These are phyloP conservation scores for Secale cereale DNA, from an alignment of 176 grass and related monocot genomes.

Conservation along the genomic window DNA sequence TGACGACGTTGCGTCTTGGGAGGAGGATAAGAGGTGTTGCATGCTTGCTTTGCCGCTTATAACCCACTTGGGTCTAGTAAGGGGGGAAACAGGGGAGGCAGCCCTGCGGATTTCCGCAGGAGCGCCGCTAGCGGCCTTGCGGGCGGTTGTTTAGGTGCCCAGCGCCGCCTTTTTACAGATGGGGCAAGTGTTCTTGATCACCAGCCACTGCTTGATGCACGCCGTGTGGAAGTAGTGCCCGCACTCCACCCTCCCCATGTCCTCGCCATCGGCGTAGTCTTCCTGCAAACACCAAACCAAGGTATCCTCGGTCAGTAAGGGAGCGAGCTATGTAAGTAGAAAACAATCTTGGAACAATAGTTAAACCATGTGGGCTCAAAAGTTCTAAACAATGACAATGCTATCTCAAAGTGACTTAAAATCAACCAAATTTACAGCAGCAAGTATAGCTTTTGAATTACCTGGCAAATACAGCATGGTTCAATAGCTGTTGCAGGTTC, in stretches of 20 bases:
- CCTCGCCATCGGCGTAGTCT: conserved; percentile 59
- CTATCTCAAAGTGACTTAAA: not conserved
- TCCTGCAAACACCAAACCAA: conserved; percentile 42
- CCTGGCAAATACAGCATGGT: conserved; percentile 85
- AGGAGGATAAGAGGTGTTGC: conserved; percentile 6
- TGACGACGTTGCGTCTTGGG: not conserved
- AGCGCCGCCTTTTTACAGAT: conserved; percentile 77
- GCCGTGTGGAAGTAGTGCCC: conserved; percentile 68
- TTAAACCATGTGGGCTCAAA: not conserved
- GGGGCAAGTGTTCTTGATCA: conserved; percentile 80
- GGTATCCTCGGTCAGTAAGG: not conserved
- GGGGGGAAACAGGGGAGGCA: not conserved
- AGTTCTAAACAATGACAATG: not conserved
- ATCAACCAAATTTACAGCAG: not conserved
- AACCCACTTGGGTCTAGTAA: conserved; percentile 9
- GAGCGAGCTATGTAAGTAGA: not conserved
- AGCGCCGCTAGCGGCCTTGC: not conserved
- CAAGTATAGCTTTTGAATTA: conserved; percentile 12
- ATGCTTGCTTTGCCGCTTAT: conserved; percentile 6
- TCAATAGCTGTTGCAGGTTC: conserved; percentile 43
- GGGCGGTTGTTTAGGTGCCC: conserved; percentile 23
- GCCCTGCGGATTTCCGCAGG: not conserved
- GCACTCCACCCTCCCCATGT: conserved; percentile 68
- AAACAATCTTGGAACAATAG: not conserved
- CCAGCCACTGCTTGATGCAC: conserved; percentile 81